Evolutionary conservation across 345 rosid genomes (phyloP).

Genomic region (Stellera chamaejasme): DNA sequence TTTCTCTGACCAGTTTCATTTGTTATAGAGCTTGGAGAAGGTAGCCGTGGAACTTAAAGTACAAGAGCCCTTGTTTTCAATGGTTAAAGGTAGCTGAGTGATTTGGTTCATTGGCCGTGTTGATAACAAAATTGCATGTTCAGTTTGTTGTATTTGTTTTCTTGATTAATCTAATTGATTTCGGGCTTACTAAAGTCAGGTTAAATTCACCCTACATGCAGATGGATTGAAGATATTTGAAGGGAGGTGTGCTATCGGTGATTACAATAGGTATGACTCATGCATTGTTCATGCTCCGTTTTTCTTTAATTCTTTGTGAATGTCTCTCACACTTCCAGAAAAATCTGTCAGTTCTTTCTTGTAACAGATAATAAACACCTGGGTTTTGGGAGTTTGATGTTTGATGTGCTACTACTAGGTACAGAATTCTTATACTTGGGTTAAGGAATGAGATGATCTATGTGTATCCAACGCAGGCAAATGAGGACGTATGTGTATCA

Average conservation of each 20-base stretch:
- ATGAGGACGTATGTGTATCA: too few species aligned
- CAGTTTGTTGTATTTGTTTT: background rate
- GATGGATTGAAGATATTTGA: slow-evolving; percentile 41
- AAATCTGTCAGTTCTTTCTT: too few species aligned
- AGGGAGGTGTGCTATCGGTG: slow-evolving; percentile 34
- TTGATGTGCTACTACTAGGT: too few species aligned
- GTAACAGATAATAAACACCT: too few species aligned
- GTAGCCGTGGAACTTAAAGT: slow-evolving; percentile 32
- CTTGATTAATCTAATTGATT: background rate
- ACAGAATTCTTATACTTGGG: too few species aligned
- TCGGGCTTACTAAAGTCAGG: slow-evolving; percentile 4
- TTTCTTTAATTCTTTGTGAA: too few species aligned
- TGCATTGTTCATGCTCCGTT: too few species aligned
- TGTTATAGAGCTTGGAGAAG: slow-evolving; percentile 26
- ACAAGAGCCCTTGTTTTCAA: slow-evolving; percentile 41
- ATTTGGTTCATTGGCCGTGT: slow-evolving; percentile 1
- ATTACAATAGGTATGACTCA: slow-evolving; percentile 28
- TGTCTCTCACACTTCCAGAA: too few species aligned
- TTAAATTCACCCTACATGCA: slow-evolving; percentile 13
- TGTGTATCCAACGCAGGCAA: too few species aligned
- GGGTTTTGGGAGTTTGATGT: too few species aligned
- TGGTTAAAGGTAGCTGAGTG: slow-evolving; percentile 29
- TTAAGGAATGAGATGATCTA: too few species aligned
- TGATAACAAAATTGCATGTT: background rate
- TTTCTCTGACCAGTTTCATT: slow-evolving; percentile 5